Evolutionary conservation across 75 land plant species (phyloP), one percentile per base, ranked within the genome.

Genomic region (Isoetes taiwanensis): DNA sequence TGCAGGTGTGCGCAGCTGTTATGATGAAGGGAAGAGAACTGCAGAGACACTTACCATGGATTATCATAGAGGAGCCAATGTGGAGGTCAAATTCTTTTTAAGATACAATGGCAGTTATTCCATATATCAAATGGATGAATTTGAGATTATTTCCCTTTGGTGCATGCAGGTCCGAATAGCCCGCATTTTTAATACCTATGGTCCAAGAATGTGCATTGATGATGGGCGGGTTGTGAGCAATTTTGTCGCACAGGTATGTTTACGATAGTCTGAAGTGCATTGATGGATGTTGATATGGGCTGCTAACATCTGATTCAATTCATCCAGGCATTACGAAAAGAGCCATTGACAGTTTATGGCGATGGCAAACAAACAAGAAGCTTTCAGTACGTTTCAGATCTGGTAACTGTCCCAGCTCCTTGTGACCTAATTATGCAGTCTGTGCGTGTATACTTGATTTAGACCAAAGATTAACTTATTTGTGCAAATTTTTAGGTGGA

Each of bases 1-100:
- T 56, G 58, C 71, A 85, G 90, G 93, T 56, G 93, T 86, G 28
- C 64, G 93, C 21, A 86, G 93, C 31, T 86, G 93, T 62, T 83
- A 86, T 58, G 90, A 86, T 27, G 90, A 86, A 43, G 90, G 86
- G 27, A 86, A 82, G 72, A 67, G 90, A 5, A 82, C 82, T 2
- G 90, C 86, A 0, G 90, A 86, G 55, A 86, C 90, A 3, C 58
- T 86, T 72, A 74, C 90, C 25, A 86, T 82, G 86, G 90, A 86
- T 63, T 86, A 86, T 57, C 86, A 86, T 60, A 62, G 90, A 32
- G 94, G 93, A 6, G 94, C 78, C 30, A 66, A 64, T 30, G 83
- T 90, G 14, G 79, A 90, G 87, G 96, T 85, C 2, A 14, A 1
- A 4, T 31, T 20, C 29, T 1, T 62, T 35, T 55, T 19, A 37